Conservation (phyloP, 306 rosid genomes). For the Casuarina equisetifolia region DNA sequence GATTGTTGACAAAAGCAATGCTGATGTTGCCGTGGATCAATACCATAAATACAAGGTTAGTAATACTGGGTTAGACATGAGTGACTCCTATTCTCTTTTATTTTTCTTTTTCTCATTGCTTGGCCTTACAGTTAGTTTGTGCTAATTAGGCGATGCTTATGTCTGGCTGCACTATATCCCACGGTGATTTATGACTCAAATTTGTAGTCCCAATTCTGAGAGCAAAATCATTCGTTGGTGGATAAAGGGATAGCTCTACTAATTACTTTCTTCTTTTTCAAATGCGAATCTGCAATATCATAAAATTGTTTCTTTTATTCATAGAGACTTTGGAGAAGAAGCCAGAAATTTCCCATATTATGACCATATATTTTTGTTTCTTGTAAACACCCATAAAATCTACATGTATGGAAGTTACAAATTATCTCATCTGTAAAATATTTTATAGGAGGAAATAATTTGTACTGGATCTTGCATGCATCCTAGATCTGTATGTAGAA, state of each 20-base stretch:
- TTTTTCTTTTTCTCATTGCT: constrained; percentile 10
- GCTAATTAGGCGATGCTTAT: neutral
- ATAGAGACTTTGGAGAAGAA: neutral
- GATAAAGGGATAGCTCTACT: neutral
- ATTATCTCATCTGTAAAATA: neutral
- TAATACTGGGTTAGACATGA: constrained; percentile 9
- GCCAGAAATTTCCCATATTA: neutral
- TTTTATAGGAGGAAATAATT: neutral
- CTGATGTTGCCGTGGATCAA: constrained; percentile 89
- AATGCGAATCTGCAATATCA: neutral
- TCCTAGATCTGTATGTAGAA: neutral
- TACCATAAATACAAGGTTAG: constrained; percentile 84
- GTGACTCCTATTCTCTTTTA: constrained; percentile 1
- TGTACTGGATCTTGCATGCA: neutral
- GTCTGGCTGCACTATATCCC: neutral
- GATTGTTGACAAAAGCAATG: constrained; percentile 71
- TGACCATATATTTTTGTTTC: neutral
- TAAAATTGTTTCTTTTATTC: neutral
- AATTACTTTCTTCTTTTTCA: neutral
- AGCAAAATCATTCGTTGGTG: neutral
- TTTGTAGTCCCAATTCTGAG: neutral
- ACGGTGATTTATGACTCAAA: neutral
- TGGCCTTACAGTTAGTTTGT: neutral
- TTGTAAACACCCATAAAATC: neutral
- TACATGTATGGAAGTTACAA: neutral